These are phyloP conservation scores for Lentinula aciculospora DNA, from an alignment of 768 basidiomycete genomes.

Conservation along the genomic window DNA sequence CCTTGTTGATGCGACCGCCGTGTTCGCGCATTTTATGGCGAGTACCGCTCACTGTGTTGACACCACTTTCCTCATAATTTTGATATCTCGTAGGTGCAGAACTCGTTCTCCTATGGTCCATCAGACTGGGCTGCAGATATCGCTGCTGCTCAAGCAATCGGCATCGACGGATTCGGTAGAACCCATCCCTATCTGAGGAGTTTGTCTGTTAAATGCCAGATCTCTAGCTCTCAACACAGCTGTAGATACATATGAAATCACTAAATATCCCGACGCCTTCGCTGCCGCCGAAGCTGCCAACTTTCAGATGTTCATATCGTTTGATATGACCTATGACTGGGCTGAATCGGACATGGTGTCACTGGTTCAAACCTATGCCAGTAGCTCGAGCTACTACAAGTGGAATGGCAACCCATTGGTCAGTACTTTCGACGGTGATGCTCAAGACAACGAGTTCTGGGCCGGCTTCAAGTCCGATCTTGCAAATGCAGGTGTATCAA, in stretches of 20 bases:
- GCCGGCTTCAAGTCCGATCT: conserved; percentile 12
- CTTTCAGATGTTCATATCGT: conserved; percentile 32
- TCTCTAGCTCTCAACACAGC: conserved; percentile 20
- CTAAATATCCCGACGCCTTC: conserved; percentile 25
- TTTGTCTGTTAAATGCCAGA: not conserved
- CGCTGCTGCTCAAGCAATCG: conserved; percentile 16
- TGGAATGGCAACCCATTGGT: conserved; percentile 23
- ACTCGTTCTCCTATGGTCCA: conserved; percentile 15
- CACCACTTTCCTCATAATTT: not conserved
- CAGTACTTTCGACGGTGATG: conserved; percentile 31
- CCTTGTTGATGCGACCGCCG: not conserved
- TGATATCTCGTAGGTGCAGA: conserved; percentile 12
- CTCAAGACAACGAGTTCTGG: conserved; percentile 23
- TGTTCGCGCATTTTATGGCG: conserved; percentile 3
- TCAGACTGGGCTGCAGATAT: conserved; percentile 19
- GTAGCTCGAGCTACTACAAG: conserved; percentile 21
- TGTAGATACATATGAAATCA: conserved; percentile 18
- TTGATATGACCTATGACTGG: conserved; percentile 27
- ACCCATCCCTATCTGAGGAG: not conserved
- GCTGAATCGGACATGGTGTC: conserved; percentile 12
- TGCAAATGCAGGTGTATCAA: conserved; percentile 18
- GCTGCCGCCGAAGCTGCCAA: conserved; percentile 21
- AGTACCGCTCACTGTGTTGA: not conserved
- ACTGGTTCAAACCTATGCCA: conserved; percentile 22
- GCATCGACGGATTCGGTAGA: conserved; percentile 21